phyloP scores from a whole-genome alignment of 345 rosid genomes.

The Arabidopsis arenosa region DNA sequence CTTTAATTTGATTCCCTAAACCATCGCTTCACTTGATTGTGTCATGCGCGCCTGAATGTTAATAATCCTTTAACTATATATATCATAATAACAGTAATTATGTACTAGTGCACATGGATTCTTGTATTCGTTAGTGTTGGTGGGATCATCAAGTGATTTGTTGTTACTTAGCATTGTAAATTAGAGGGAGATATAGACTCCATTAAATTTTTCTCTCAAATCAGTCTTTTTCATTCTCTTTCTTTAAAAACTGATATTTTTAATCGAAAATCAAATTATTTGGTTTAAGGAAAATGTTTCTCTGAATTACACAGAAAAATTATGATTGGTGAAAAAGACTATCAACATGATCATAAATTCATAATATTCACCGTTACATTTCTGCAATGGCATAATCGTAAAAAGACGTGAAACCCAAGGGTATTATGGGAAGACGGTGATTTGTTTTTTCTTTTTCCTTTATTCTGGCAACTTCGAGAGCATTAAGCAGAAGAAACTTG shows the following conservation, averaged over 20 bases:
- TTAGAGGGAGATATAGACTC: too few relatives aligned
- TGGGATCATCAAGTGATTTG: not conserved
- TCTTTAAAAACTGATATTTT: not conserved
- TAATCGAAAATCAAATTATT: not conserved
- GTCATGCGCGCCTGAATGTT: too few relatives aligned
- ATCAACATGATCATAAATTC: too few relatives aligned
- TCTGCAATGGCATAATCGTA: not conserved
- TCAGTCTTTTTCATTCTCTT: too few relatives aligned
- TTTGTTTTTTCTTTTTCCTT: not conserved
- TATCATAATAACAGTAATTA: not conserved
- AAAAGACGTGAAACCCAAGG: not conserved
- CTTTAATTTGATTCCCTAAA: too few relatives aligned
- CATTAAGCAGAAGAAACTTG: not conserved
- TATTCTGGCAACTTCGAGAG: conserved; percentile 12
- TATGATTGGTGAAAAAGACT: too few relatives aligned
- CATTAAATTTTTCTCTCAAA: too few relatives aligned
- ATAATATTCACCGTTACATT: too few relatives aligned
- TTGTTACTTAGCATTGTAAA: not conserved
- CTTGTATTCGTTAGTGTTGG: not conserved
- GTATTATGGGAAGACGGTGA: not conserved
- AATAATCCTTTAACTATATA: too few relatives aligned
- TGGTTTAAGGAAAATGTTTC: too few relatives aligned
- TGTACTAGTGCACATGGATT: not conserved
- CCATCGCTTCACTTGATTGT: too few relatives aligned
- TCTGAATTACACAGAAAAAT: too few relatives aligned